A percentile compares a stretch with the other conserved stretches of the same genome.
These are phyloP conservation scores for Neurospora tetraspora DNA, from an alignment of 495 filamentous ascomycete species.

Conservation along the genomic window DNA sequence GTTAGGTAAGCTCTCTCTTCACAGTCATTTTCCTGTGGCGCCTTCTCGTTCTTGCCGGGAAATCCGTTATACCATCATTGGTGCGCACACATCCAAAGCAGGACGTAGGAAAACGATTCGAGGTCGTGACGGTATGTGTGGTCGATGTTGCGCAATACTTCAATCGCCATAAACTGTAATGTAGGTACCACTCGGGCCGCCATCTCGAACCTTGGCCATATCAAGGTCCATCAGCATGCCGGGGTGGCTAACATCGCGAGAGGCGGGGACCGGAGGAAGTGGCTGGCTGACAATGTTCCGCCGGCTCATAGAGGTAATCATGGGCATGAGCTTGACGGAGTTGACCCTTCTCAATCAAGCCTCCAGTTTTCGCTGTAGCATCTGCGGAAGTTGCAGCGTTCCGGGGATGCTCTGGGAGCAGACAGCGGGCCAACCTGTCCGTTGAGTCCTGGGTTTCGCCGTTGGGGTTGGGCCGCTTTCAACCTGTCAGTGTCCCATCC, in stretches of 20 bases:
- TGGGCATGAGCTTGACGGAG: too few relatives aligned
- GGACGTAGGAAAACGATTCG: slow-evolving; percentile 32
- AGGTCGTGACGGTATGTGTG: slow-evolving; percentile 31
- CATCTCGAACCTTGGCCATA: neutral
- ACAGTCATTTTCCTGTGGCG: neutral
- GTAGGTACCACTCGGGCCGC: slow-evolving; percentile 4
- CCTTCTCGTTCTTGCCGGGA: slow-evolving; percentile 4
- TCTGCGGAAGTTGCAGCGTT: too few relatives aligned
- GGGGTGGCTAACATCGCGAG: too few relatives aligned
- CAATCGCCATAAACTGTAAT: slow-evolving; percentile 29
- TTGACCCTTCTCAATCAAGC: too few relatives aligned
- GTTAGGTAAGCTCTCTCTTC: neutral
- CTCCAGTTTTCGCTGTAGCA: too few relatives aligned
- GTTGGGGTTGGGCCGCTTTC: neutral
- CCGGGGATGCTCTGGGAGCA: too few relatives aligned
- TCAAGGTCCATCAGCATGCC: neutral
- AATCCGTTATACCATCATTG: neutral
- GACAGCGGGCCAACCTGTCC: too few relatives aligned
- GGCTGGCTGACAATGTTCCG: too few relatives aligned
- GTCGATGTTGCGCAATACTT: slow-evolving; percentile 23
- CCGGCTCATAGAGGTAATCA: too few relatives aligned
- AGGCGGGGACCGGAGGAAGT: too few relatives aligned
- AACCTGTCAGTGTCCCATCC: too few relatives aligned
- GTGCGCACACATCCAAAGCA: slow-evolving; percentile 21
- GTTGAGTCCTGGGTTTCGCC: neutral